Evolutionary conservation across 352 stramenopile genomes (phyloP).

Genomic region (Phytophthora kernoviae): DNA sequence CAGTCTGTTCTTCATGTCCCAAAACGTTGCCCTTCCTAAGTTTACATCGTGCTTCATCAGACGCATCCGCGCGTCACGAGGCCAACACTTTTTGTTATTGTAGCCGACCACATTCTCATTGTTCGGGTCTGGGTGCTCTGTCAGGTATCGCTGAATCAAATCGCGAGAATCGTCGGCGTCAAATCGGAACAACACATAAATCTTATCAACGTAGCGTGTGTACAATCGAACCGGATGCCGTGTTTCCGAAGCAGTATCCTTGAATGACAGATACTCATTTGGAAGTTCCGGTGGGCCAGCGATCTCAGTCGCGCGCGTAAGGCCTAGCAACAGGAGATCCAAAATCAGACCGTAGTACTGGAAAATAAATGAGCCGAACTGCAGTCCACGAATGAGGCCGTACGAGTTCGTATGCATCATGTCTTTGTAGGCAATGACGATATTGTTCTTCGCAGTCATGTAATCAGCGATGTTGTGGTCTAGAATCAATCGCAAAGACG

Average conservation of each 20-base stretch:
- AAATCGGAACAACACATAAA: conserved; percentile 99
- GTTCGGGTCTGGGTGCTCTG: conserved; percentile 99
- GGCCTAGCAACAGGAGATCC: conserved; percentile 97
- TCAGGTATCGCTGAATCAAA: conserved; percentile 99
- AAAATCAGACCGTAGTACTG: conserved; percentile 99
- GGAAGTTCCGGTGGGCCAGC: conserved; percentile 96
- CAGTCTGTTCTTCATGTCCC: conserved; percentile 99
- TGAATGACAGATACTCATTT: conserved; percentile 99
- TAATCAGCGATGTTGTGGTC: conserved; percentile 99
- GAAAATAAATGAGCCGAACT: conserved; percentile 98
- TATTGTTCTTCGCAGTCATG: conserved; percentile 99
- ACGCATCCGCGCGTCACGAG: conserved; percentile 98
- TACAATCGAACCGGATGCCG: conserved; percentile 99
- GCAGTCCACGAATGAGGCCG: conserved; percentile 97
- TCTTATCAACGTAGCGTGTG: conserved; percentile 99
- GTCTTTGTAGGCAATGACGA: conserved; percentile 98
- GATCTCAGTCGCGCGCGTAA: conserved; percentile 98
- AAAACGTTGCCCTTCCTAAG: conserved; percentile 98
- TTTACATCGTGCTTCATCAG: conserved; percentile 99
- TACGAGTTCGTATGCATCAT: conserved; percentile 99
- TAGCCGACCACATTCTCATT: conserved; percentile 99
- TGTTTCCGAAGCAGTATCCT: conserved; percentile 97
- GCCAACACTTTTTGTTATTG: conserved; percentile 99
- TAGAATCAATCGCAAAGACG: conserved; percentile 98
- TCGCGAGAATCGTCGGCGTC: conserved; percentile 98